Evolutionary conservation across 805 yeast species (phyloP).

Genomic region (Scheffersomyces lignosus): DNA sequence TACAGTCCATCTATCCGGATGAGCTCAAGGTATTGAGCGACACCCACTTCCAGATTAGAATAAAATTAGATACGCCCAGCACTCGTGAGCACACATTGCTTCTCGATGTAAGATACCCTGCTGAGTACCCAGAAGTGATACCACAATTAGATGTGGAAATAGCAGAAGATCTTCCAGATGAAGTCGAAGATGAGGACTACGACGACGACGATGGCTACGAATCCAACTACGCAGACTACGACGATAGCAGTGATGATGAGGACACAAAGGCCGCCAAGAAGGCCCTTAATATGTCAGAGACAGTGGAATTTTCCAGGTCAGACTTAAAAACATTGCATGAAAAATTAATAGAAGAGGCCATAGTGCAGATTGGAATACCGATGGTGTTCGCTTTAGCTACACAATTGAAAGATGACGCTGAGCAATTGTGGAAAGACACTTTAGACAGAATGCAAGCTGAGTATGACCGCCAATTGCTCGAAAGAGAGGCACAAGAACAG

Average conservation of each 20-base stretch:
- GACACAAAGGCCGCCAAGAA: slow-evolving; percentile 27
- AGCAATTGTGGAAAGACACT: slow-evolving; percentile 60
- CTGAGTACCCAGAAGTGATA: slow-evolving; percentile 75
- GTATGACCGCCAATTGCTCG: slow-evolving; percentile 58
- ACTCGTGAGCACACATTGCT: slow-evolving; percentile 55
- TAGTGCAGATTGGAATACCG: slow-evolving; percentile 87
- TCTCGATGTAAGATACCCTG: slow-evolving; percentile 71
- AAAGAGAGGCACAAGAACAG: slow-evolving; percentile 79
- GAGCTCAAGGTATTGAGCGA: slow-evolving; percentile 58
- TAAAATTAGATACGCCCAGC: slow-evolving; percentile 69
- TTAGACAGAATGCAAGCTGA: slow-evolving; percentile 52
- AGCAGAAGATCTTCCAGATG: slow-evolving; percentile 14
- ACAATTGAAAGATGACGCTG: slow-evolving; percentile 79
- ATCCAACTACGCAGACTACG: slow-evolving; percentile 50
- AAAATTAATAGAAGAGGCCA: slow-evolving; percentile 59
- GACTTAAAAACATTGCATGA: slow-evolving; percentile 45
- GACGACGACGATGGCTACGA: slow-evolving; percentile 35
- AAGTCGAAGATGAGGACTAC: slow-evolving; percentile 21
- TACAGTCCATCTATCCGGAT: slow-evolving; percentile 91
- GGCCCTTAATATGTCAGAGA: slow-evolving; percentile 56
- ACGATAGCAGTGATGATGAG: slow-evolving; percentile 32
- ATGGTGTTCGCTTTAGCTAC: slow-evolving; percentile 80
- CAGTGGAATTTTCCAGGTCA: slow-evolving; percentile 50
- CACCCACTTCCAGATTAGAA: slow-evolving; percentile 52
- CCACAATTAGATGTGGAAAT: slow-evolving; percentile 54